Conservation (phyloP, 2,329 filamentous ascomycete genomes). For the Scortechinia acanthostroma region DNA sequence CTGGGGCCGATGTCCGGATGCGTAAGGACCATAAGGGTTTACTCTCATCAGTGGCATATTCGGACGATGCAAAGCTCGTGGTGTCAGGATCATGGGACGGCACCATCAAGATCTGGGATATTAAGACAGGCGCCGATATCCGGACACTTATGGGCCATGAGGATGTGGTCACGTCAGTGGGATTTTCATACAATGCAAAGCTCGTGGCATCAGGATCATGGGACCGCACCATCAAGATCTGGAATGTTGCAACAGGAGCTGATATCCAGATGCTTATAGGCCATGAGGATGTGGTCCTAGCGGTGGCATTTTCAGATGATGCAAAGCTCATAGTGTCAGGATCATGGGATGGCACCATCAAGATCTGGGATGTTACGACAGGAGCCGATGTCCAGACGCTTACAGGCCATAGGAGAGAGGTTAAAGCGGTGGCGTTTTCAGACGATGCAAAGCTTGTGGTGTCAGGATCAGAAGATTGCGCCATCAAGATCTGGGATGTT, state of each 20-base stretch:
- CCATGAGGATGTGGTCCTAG: constrained; percentile 77
- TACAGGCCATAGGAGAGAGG: too few relatives aligned
- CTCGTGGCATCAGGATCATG: constrained; percentile 77
- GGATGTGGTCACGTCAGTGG: constrained; percentile 76
- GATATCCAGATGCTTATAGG: constrained; percentile 75
- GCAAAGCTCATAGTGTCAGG: constrained; percentile 78
- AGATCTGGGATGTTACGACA: constrained; percentile 85
- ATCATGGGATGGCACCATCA: constrained; percentile 81
- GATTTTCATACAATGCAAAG: constrained; percentile 79
- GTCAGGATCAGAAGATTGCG: background rate
- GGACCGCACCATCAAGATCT: constrained; percentile 81
- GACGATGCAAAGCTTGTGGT: constrained; percentile 3
- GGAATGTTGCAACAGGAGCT: constrained; percentile 92
- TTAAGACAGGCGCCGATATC: constrained; percentile 78
- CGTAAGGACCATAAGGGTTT: constrained; percentile 4
- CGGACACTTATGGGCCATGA: constrained; percentile 78
- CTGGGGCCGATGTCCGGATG: background rate
- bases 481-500: background rate
- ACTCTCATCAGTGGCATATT: constrained; percentile 5
- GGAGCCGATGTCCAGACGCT: too few relatives aligned
- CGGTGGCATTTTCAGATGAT: constrained; percentile 68
- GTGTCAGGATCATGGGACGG: constrained; percentile 92
- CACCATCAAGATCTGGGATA: constrained; percentile 93
- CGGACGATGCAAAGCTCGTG: constrained; percentile 24
- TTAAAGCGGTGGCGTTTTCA: too few relatives aligned